A percentile compares a stretch with the other conserved stretches of the same genome.
phyloP scores from a whole-genome alignment of 768 basidiomycete species.

The Tubosaeta sp. region DNA sequence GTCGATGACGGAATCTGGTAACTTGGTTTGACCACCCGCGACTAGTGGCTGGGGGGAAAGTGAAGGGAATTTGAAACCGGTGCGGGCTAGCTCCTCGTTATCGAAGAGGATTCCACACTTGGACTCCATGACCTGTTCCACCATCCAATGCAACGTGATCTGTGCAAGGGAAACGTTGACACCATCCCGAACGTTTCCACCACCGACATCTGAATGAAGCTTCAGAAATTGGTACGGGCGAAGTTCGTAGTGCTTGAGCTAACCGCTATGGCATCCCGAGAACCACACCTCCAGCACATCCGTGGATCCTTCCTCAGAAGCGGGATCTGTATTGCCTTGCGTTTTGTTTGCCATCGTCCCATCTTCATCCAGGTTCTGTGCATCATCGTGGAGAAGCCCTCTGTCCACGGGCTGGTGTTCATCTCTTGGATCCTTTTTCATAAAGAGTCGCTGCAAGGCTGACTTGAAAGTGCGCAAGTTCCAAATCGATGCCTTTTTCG shows the following conservation, averaged over 20 bases:
- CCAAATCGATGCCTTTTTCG: background rate
- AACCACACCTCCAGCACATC: conserved; percentile 84
- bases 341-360: background rate
- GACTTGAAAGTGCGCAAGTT: background rate
- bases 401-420: background rate
- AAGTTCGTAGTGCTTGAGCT: conserved; percentile 15
- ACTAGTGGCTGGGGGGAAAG: conserved; percentile 9
- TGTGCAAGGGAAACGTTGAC: conserved; percentile 44
- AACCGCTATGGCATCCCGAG: conserved; percentile 66
- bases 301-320: conserved; percentile 16
- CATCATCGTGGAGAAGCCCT: background rate
- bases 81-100: conserved; percentile 40
- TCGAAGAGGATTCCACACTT: conserved; percentile 60
- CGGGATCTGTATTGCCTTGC: background rate
- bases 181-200: conserved; percentile 49
- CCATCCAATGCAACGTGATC: conserved; percentile 75
- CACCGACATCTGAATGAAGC: conserved; percentile 57
- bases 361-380: background rate
- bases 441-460: background rate
- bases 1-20: background rate
- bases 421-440: background rate
- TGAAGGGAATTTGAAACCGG: conserved; percentile 30
- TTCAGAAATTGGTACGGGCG: background rate
- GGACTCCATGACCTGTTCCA: conserved; percentile 56
- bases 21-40: background rate